Conservation (phyloP, 1,284 basidiomycete genomes). For the Rhizoctonia solani region DNA sequence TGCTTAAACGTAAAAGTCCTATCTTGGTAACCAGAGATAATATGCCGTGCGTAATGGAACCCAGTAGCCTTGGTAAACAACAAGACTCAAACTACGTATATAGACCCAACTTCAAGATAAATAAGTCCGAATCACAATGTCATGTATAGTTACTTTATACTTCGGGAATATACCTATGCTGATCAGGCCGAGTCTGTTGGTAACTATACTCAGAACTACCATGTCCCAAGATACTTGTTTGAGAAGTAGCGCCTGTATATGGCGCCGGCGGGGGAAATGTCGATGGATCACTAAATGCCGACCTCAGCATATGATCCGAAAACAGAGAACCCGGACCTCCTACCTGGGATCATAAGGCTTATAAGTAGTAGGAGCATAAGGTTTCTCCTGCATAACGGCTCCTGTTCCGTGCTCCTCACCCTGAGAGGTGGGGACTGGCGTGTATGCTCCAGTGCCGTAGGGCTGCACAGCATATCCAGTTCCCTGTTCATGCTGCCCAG, state of each 20-base stretch:
- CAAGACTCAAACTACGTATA: too few species aligned
- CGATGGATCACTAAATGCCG: constrained; percentile 20
- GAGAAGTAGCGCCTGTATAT: not conserved
- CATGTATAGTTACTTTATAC: not conserved
- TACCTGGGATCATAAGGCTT: constrained; percentile 31
- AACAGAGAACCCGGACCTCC: not conserved
- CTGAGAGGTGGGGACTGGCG: too few species aligned
- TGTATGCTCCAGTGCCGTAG: constrained; percentile 3
- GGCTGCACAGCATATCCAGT: constrained; percentile 23
- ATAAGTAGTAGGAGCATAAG: constrained; percentile 10
- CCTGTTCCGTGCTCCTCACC: too few species aligned
- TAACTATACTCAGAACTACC: constrained; percentile 1
- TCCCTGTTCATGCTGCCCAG: not conserved
- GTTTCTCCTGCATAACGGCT: not conserved
- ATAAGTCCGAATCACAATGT: not conserved
- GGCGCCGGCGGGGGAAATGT: constrained; percentile 29
- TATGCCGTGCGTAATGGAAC: too few species aligned
- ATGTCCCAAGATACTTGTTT: not conserved
- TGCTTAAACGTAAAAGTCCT: too few species aligned
- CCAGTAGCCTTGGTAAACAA: too few species aligned
- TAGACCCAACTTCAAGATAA: too few species aligned
- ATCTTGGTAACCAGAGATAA: too few species aligned
- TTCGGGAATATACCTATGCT: constrained; percentile 27
- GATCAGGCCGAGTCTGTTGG: constrained; percentile 7
- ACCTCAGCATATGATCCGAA: not conserved